Evolutionary conservation across 257 asterid genomes (phyloP).

Genomic region (Petunia secreta): DNA sequence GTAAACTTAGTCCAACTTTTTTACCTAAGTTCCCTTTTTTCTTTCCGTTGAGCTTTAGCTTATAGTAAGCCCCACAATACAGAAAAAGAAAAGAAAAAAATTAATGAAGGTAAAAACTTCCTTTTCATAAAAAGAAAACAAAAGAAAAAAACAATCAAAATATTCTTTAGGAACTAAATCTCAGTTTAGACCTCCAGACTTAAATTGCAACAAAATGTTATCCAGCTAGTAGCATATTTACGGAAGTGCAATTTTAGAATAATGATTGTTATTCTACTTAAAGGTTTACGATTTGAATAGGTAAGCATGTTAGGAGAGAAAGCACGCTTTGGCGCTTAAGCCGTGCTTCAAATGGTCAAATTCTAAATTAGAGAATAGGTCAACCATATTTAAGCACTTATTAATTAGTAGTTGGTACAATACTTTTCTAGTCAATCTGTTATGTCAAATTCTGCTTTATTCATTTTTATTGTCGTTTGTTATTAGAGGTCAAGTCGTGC

Average conservation of each 20-base stretch:
- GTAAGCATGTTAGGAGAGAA: neutral
- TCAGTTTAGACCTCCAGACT: too few relatives aligned
- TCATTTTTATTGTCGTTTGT: neutral
- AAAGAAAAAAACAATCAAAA: neutral
- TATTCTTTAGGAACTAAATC: neutral
- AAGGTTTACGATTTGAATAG: neutral
- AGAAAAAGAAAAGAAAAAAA: neutral
- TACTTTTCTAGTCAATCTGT: constrained; percentile 15
- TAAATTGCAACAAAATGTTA: neutral
- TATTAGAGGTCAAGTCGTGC: neutral
- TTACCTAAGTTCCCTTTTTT: neutral
- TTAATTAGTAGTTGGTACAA: neutral
- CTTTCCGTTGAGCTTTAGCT: neutral
- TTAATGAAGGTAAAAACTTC: too few relatives aligned
- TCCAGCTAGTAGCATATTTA: neutral
- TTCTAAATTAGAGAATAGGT: neutral
- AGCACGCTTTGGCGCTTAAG: neutral
- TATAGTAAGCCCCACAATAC: neutral
- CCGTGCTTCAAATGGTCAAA: neutral
- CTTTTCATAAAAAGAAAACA: neutral
- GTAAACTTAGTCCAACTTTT: neutral
- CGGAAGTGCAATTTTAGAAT: neutral
- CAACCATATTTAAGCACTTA: neutral
- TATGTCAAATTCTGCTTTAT: neutral
- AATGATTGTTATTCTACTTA: neutral